These are phyloP conservation scores for Buxus sempervirens DNA, from an alignment of 164 flowering plant species.

Conservation along the genomic window DNA sequence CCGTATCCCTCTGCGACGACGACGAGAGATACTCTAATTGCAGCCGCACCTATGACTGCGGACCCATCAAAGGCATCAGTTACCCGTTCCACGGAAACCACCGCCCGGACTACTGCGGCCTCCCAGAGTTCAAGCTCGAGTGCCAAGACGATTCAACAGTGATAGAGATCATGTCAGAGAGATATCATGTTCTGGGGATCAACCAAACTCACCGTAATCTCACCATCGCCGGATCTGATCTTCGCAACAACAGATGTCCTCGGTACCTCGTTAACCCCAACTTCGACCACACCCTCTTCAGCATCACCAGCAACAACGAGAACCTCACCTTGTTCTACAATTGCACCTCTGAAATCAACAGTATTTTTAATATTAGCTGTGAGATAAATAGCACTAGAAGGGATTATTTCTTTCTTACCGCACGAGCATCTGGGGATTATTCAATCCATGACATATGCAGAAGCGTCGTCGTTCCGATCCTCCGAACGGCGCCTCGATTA, in stretches of 20 bases:
- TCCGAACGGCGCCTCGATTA: neutral
- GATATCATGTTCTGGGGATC: slow-evolving; percentile 24
- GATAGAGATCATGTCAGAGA: slow-evolving; percentile 12
- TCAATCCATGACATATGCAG: neutral
- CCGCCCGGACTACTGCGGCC: slow-evolving; percentile 37
- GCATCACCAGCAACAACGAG: neutral
- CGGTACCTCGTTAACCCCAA: neutral
- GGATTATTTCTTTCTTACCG: neutral
- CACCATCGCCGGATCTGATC: slow-evolving; percentile 29
- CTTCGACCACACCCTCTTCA: slow-evolving; percentile 8
- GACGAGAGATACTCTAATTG: slow-evolving; percentile 23
- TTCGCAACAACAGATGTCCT: slow-evolving; percentile 21
- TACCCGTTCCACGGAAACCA: slow-evolving; percentile 46
- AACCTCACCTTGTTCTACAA: slow-evolving; percentile 26
- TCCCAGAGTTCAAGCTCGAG: slow-evolving; percentile 26
- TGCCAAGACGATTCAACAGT: slow-evolving; percentile 18
- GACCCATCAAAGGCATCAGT: slow-evolving; percentile 8
- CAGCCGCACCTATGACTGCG: slow-evolving; percentile 22
- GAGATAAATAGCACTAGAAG: neutral
- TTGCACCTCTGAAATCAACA: slow-evolving; percentile 4
- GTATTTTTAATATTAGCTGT: neutral
- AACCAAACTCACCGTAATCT: neutral
- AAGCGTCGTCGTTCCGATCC: neutral
- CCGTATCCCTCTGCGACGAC: slow-evolving; percentile 4
- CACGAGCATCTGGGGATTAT: neutral